Base-by-base conservation (phyloP, 1,284 basidiomycete genomes). In the Waitea zeae region DNA sequence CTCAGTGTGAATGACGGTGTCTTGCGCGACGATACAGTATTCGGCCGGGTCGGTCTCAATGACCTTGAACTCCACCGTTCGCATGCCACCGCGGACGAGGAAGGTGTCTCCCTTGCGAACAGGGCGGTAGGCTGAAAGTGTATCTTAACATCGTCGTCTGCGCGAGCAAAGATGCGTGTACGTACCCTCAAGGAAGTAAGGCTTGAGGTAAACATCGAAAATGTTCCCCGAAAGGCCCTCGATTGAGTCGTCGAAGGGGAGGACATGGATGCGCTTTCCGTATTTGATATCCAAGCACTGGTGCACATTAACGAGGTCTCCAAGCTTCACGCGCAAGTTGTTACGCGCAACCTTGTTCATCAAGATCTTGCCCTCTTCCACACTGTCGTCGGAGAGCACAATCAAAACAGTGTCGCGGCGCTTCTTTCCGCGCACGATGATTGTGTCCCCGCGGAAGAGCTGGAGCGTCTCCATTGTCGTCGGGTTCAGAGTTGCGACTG, bases 261-360 rank as follows among this genome's bases (percentile, higher is more conserved):
- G 66, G 37, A 98, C 72, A 54, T 98, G 95, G 30, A 99, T 78
- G 38, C 93, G 81, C 58, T 98, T 98, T 47, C 95, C 95, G 56
- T 99, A 99, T 59, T 97, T 97, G 69, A 98, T 98, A 51, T 98
- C 93, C 45, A 84, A 74, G 54, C 92, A 96, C 44, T 89, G 77
- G 51, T 97, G 90, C 1, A 99, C 88, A 42, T 87, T 88, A 51
- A 89, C 84, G 31, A 97, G 69, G 56, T 99, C 95, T 33, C 87
- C 93, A 30, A 98, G 78, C 66, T 97, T 98, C 48, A 97, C 87
- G 35, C 95, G 86, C 35, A 98, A 62, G 59, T 99, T 98, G 64
- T 96, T 93, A 39, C 95, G 86, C 3, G 95, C 95, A 30, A 99
- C 95, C 57, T 95, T 97, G 78, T 99, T 99, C 62, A 99, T 70